Conservation (phyloP, 73 alveolate species). For the Paramecium octaurelia region DNA sequence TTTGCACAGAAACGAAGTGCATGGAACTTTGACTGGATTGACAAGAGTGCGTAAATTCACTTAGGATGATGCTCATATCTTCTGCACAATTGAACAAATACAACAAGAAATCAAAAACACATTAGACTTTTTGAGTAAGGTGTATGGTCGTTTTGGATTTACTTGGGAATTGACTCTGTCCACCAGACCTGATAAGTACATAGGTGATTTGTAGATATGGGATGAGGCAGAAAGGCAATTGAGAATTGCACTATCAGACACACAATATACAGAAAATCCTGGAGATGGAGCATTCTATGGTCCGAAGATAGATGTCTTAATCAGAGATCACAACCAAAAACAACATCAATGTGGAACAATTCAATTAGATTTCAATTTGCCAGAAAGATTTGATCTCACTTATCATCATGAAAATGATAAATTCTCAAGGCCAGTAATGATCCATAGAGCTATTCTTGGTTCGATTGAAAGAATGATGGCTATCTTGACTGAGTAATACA, state of each 20-base stretch:
- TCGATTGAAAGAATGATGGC: constrained; percentile 98
- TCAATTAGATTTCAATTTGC: constrained; percentile 93
- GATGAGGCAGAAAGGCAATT: constrained; percentile 93
- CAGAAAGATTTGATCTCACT: constrained; percentile 52
- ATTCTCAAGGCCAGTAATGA: constrained; percentile 96
- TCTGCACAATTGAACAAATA: constrained; percentile 97
- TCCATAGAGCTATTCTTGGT: constrained; percentile 99
- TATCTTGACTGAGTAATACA: constrained; percentile 92
- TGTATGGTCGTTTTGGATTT: constrained; percentile 91
- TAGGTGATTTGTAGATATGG: constrained; percentile 96
- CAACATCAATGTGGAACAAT: constrained; percentile 99
- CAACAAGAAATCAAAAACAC: constrained; percentile 81
- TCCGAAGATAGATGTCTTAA: constrained; percentile 98
- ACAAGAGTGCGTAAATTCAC: constrained; percentile 98
- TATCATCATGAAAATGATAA: constrained; percentile 89
- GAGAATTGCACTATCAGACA: constrained; percentile 93
- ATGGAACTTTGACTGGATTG: constrained; percentile 98
- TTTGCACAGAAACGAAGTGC: constrained; percentile 98
- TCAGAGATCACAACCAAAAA: constrained; percentile 96
- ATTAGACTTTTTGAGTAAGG: constrained; percentile 83
- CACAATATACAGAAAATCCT: constrained; percentile 93
- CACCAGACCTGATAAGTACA: constrained; percentile 92
- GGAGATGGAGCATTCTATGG: constrained; percentile 99
- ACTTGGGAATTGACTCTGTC: constrained; percentile 89
- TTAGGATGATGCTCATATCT: constrained; percentile 99